Percentiles rank a stretch among this genome's conserved stretches.
Conservation (phyloP, 331 rosid species). For the Quercus tomentella region DNA sequence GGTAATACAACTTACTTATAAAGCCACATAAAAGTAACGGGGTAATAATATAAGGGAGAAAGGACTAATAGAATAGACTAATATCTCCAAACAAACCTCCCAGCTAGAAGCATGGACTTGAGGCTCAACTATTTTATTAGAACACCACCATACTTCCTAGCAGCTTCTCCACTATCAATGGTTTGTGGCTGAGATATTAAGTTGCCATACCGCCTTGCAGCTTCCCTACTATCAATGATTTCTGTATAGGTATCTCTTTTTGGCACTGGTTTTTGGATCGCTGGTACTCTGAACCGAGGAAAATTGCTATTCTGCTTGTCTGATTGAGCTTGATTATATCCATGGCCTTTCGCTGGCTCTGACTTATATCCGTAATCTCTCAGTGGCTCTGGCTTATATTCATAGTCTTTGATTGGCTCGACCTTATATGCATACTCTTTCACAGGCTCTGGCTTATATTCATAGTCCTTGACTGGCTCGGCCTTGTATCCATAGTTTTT, state of each 20-base stretch:
- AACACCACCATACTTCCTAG: conserved; percentile 11
- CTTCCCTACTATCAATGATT: conserved; percentile 18
- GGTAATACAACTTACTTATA: too few species aligned
- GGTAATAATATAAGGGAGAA: too few species aligned
- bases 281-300: not conserved
- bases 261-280: not conserved
- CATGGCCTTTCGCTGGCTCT: too few species aligned
- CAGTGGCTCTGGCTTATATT: not conserved
- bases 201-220: conserved; percentile 5
- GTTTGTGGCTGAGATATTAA: conserved; percentile 2
- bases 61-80: too few species aligned
- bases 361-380: not conserved
- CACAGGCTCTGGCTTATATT: not conserved
- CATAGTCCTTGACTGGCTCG: conserved; percentile 3
- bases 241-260: not conserved
- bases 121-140: not conserved
- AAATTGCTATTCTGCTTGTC: too few species aligned
- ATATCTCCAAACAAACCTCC: too few species aligned
- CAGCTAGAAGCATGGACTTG: not conserved
- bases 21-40: too few species aligned
- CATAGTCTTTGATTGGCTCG: conserved; percentile 1
- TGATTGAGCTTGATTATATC: too few species aligned
- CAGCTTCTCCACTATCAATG: conserved; percentile 11
- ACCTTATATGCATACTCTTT: not conserved
- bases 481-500: too few species aligned